Evolutionary conservation across 768 basidiomycete species (phyloP).

Genomic region (Boletus sensibilis): DNA sequence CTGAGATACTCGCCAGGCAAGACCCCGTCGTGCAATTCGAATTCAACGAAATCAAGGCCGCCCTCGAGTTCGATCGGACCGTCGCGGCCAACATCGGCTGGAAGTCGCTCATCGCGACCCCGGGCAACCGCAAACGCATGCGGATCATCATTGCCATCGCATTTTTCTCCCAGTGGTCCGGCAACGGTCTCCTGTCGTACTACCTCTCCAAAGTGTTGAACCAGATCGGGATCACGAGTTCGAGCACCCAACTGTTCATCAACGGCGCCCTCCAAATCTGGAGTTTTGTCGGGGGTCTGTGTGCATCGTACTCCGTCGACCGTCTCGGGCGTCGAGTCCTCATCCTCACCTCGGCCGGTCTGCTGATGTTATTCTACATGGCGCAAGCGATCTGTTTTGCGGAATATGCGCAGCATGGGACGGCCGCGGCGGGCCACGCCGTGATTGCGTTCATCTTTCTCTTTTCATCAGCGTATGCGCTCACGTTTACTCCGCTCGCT

Average conservation of each 20-base stretch:
- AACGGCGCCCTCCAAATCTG: conserved; percentile 61
- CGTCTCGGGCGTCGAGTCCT: conserved; percentile 62
- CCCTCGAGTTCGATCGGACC: conserved; percentile 64
- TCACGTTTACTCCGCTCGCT: conserved; percentile 77
- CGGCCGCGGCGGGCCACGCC: conserved; percentile 49
- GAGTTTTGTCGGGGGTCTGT: conserved; percentile 19
- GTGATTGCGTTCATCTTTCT: conserved; percentile 56
- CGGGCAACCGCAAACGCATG: conserved; percentile 70
- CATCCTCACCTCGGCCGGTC: conserved; percentile 54
- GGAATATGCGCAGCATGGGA: conserved; percentile 46
- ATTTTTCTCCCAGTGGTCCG: conserved; percentile 75
- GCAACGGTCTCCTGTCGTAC: conserved; percentile 70
- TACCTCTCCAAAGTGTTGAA: conserved; percentile 70
- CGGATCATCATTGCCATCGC: conserved; percentile 64
- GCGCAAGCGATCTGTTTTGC: conserved; percentile 69
- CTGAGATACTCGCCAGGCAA: conserved; percentile 32
- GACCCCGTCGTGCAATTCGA: conserved; percentile 73
- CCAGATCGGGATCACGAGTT: conserved; percentile 56
- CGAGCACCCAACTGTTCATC: conserved; percentile 56
- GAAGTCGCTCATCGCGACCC: conserved; percentile 63
- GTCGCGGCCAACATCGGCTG: conserved; percentile 63
- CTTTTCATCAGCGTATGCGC: conserved; percentile 51
- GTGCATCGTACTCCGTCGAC: conserved; percentile 43
- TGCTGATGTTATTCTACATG: conserved; percentile 66
- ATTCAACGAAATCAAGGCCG: conserved; percentile 77